Base-by-base conservation (phyloP, 2,329 filamentous ascomycete species). In the Daldinia sp. region DNA sequence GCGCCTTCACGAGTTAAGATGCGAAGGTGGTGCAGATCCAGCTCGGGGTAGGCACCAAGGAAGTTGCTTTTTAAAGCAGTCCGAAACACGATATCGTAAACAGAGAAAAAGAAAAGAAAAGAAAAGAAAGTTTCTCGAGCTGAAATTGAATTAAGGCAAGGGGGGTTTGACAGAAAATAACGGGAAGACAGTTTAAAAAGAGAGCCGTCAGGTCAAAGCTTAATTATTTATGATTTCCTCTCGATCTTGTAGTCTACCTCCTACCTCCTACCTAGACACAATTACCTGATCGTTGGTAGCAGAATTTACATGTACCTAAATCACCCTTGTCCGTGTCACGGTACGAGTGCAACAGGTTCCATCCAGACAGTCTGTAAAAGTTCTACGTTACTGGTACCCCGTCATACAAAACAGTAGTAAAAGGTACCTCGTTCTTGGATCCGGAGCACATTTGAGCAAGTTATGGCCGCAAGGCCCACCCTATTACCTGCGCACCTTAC, bases 361-460 rank as follows among this genome's bases (percentile, higher is more conserved):
- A n/a, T n/a, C n/a, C n/a, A n/a, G n/a, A n/a, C n/a, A n/a, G n/a
- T n/a, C 39, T 45, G 23, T 27, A 45, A 25, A 25, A 43, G 21
- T 41, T 25, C 19, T 6, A 13, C 13, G 23, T 21, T 23, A 21
- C 11, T 25, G 11, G 39, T 45, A 48, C 17, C 29, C n/a, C 23
- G 17, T 4, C 29, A 32, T n/a, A 32, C 10, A 48, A 48, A 48
- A 32, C 32, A 29, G 3, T 4, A 30, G 6, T 15, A 3, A 3
- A 13, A 27, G 43, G 45, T 63, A 53, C 47, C 8, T 55, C n/a
- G 8, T 19, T 45, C 15, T n/a, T 17, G 21, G 13, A 43, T 29
- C 13, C 35, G 25, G 56, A 58, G 63, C 51, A 59, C 15, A 55
- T 63, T 66, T 66, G 63, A 63, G 63, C 63, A 66, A 50, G 35